These are phyloP conservation scores for Eucalyptus cloeziana DNA, from an alignment of 345 rosid species.

Conservation along the genomic window DNA sequence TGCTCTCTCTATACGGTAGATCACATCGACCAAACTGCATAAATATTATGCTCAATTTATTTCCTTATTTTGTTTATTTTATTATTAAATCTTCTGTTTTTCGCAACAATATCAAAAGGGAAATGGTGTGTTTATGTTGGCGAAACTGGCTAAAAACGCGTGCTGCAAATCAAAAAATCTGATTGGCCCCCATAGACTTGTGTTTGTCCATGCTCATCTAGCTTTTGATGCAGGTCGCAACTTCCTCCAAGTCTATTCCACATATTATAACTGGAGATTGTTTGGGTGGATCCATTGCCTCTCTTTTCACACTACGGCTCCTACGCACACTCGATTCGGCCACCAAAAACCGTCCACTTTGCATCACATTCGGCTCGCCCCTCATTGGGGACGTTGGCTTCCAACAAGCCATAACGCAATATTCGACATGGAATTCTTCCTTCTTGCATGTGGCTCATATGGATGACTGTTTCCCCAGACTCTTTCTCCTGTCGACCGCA, in stretches of 20 bases:
- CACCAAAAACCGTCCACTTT: constrained; percentile 20
- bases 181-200: background rate
- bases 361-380: constrained; percentile 72
- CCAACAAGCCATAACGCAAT: constrained; percentile 13
- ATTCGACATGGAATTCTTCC: constrained; percentile 29
- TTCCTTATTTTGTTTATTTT: background rate
- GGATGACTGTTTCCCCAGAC: constrained; percentile 20
- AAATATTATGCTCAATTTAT: fast-evolving
- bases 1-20: fast-evolving
- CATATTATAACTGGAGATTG: constrained; percentile 42
- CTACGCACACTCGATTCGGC: constrained; percentile 13
- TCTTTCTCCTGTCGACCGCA: background rate
- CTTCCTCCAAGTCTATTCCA: background rate
- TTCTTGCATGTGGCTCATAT: constrained; percentile 37
- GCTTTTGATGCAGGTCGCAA: background rate
- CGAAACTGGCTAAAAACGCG: background rate
- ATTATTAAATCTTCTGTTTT: fast-evolving
- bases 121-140: background rate
- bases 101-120: background rate
- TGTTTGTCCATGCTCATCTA: background rate
- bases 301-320: constrained; percentile 55
- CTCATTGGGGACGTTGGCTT: constrained; percentile 29
- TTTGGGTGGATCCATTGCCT: constrained; percentile 68
- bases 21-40: fast-evolving
- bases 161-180: background rate